Evolutionary conservation across 306 rosid species (phyloP), one percentile per base, ranked within the genome.

Genomic region (Morella rubra): DNA sequence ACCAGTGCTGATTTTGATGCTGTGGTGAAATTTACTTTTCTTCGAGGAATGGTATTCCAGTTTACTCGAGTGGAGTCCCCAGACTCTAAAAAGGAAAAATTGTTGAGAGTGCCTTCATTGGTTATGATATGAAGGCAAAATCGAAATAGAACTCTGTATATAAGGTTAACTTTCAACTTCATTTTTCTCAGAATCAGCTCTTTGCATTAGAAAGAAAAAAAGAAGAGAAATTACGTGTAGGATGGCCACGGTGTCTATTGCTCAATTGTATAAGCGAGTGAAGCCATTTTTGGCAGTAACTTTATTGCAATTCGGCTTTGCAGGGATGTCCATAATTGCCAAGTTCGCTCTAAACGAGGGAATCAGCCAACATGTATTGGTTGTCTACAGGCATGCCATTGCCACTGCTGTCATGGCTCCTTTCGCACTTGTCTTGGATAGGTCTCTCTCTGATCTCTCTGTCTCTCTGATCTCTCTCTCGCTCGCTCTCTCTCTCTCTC

Each of bases 281-380:
- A 84, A 69, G 84, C 93, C 89, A 14, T 85, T 61, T 75, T 3
- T 84, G 46, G 88, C 76, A 49, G 80, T 83, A 14, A 69, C 81
- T 74, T 19, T 85, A 2, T 5, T 89, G 50, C 91, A 89, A 27
- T 72, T 87, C 79, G 90, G 84, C 18, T 67, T 0, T 41, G 88
- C 90, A 71, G 91, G 93, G 73, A 53, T 87, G 87, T 4, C 78
- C 58, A 76, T 82, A 65, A 74, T 89, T 10, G 2, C 44, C 1
- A 89, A 85, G 67, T 58, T 76, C 62, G 86, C 93, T 52, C 49
- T 89, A 10, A 73, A 85, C 47, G 42, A 78, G 13, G 93, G 93
- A 1, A 78, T 85, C 87, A 89, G 90, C 79, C 87, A 68, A 37
- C 82, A 84, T 19, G 87, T 89, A 3, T 41, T 87, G 11, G 81